These are phyloP conservation scores for Colletotrichum theobromicola DNA, from an alignment of 2,329 filamentous ascomycete species.

Conservation along the genomic window DNA sequence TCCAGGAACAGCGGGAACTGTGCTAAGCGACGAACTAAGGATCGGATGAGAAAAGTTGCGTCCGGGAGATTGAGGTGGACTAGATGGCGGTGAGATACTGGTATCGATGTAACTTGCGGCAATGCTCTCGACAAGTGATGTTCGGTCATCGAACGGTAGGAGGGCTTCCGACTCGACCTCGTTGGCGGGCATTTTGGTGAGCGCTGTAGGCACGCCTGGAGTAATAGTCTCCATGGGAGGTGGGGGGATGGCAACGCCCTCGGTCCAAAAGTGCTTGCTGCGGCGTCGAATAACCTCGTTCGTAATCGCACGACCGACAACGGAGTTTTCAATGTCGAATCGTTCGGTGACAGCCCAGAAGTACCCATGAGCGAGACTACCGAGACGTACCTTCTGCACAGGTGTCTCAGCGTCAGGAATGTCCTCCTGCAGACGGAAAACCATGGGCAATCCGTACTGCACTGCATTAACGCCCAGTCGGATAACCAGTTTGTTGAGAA, in stretches of 20 bases:
- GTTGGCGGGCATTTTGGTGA: slow-evolving; percentile 52
- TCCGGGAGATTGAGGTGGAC: slow-evolving; percentile 72
- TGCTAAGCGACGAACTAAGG: slow-evolving; percentile 53
- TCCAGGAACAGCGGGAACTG: slow-evolving; percentile 43
- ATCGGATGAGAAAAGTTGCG: slow-evolving; percentile 68
- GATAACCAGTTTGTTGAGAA: slow-evolving; percentile 76
- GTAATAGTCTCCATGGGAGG: slow-evolving; percentile 66
- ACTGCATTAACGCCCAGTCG: slow-evolving; percentile 84
- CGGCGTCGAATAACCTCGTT: slow-evolving; percentile 79
- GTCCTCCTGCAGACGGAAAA: slow-evolving; percentile 86
- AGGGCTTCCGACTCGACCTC: slow-evolving; percentile 68
- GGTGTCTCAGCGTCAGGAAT: slow-evolving; percentile 71
- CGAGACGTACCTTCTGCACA: slow-evolving; percentile 77
- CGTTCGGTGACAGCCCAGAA: slow-evolving; percentile 80
- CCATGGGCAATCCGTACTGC: slow-evolving; percentile 83
- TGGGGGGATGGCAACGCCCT: slow-evolving; percentile 74
- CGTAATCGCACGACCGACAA: slow-evolving; percentile 73
- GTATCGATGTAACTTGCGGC: slow-evolving; percentile 72
- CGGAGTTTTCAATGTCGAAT: slow-evolving; percentile 76
- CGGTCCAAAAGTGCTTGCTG: slow-evolving; percentile 79
- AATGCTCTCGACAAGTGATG: slow-evolving; percentile 75
- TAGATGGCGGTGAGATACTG: slow-evolving; percentile 68
- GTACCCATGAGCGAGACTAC: slow-evolving; percentile 87
- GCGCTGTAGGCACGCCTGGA: slow-evolving; percentile 49
- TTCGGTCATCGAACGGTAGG: slow-evolving; percentile 76